phyloP scores from a whole-genome alignment of 169 alveolate species.

The Eimeria necatrix region DNA sequence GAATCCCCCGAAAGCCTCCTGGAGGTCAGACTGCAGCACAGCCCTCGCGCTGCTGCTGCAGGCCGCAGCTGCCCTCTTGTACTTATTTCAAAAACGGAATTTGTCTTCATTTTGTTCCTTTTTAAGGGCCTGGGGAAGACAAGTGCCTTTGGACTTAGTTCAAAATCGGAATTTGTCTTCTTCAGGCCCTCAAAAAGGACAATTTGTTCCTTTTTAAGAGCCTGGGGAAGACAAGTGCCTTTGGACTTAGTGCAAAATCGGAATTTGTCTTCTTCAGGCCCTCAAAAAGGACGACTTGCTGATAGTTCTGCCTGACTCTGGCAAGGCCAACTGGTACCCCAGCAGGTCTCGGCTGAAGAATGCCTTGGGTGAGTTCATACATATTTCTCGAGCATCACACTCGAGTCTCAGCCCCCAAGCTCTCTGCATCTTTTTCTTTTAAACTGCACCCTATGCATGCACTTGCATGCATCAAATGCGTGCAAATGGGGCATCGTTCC shows the following conservation, averaged over 20 bases:
- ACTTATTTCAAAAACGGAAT: too few relatives aligned
- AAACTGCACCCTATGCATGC: too few relatives aligned
- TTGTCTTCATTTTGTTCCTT: too few relatives aligned
- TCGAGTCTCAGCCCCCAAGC: too few relatives aligned
- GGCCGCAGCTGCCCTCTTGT: background rate
- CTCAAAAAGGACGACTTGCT: conserved; percentile 65
- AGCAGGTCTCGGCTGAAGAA: conserved; percentile 1
- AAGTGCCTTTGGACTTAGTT: too few relatives aligned
- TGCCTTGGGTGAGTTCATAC: background rate
- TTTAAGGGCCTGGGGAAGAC: background rate
- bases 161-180: background rate
- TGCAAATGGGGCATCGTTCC: too few relatives aligned
- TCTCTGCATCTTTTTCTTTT: too few relatives aligned
- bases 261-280: background rate
- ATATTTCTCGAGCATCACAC: too few relatives aligned
- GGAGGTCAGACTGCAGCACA: background rate
- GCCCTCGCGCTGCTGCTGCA: too few relatives aligned
- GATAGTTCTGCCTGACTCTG: conserved; percentile 65
- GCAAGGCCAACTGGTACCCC: conserved; percentile 65
- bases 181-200: conserved; percentile 44
- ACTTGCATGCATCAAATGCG: too few relatives aligned
- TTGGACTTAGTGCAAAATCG: too few relatives aligned
- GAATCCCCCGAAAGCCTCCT: conserved; percentile 22
- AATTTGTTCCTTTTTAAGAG: background rate
- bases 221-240: background rate